Evolutionary conservation across 2,329 filamentous ascomycete species (phyloP).

Genomic region (Pyricularia sp.): DNA sequence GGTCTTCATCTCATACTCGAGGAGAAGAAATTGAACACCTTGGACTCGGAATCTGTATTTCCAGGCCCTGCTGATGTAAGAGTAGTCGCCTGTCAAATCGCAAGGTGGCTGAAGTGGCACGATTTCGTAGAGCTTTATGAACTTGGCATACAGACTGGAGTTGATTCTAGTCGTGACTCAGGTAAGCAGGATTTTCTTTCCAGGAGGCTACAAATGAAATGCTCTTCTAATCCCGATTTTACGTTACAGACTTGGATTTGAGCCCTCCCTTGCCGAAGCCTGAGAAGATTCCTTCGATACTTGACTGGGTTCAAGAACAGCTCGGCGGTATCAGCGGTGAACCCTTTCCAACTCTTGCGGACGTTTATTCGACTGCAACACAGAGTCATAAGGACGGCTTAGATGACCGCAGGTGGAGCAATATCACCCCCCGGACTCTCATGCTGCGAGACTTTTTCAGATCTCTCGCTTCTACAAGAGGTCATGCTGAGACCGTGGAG

Average conservation of each 20-base stretch:
- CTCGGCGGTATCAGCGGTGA: conserved; percentile 27
- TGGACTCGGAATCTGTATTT: conserved; percentile 32
- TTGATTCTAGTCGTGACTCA: conserved; percentile 26
- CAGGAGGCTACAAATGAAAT: no score
- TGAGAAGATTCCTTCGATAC: conserved; percentile 23
- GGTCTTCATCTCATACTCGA: conserved; percentile 81
- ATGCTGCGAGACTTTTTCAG: conserved; percentile 62
- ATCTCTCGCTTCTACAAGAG: conserved; percentile 39
- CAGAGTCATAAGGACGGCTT: conserved; percentile 23
- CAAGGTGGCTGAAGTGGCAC: conserved; percentile 70
- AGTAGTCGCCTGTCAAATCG: conserved; percentile 72
- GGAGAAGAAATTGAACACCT: conserved; percentile 72
- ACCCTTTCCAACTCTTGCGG: conserved; percentile 31
- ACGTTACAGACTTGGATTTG: conserved; percentile 19
- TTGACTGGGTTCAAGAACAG: conserved; percentile 43
- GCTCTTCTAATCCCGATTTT: not conserved
- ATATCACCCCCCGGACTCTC: conserved; percentile 55
- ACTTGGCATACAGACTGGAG: conserved; percentile 41
- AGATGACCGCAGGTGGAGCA: conserved; percentile 31
- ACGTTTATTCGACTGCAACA: conserved; percentile 32
- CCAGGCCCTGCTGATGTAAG: conserved; percentile 45
- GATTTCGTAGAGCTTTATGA: conserved; percentile 39
- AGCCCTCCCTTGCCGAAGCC: conserved; percentile 19
- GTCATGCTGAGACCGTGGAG: conserved; percentile 58
- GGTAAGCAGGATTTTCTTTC: conserved; percentile 21